phyloP scores from a whole-genome alignment of 75 land plant genomes.

The Isoetes taiwanensis region DNA sequence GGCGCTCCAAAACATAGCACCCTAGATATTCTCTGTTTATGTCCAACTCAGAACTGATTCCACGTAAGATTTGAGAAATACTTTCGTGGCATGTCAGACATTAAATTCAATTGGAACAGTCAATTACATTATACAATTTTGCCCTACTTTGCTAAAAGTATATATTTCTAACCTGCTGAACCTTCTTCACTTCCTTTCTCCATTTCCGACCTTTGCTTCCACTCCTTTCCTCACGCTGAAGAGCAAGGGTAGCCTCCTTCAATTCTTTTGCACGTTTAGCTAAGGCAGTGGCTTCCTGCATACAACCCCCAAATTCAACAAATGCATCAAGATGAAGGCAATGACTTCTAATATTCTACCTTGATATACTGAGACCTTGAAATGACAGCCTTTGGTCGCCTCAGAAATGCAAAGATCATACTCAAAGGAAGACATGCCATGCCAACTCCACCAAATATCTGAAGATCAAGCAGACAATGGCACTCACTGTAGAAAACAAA shows the following conservation, averaged over 20 bases:
- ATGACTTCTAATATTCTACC: slow-evolving; percentile 23
- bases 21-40: no score
- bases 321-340: background rate
- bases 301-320: background rate
- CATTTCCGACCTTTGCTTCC: slow-evolving; percentile 83
- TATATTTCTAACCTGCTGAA: slow-evolving; percentile 54
- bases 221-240: slow-evolving; percentile 86
- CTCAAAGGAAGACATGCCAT: slow-evolving; percentile 89
- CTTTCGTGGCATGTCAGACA: no score
- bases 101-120: no score
- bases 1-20: no score
- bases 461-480: slow-evolving; percentile 13
- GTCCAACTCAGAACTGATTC: no score
- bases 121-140: no score
- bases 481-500: background rate
- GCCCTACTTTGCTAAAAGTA: no score
- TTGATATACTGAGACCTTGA: slow-evolving; percentile 91
- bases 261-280: slow-evolving; percentile 84
- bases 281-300: slow-evolving; percentile 89
- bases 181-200: slow-evolving; percentile 85
- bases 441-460: slow-evolving; percentile 99
- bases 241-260: slow-evolving; percentile 71
- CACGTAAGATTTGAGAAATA: no score
- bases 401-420: slow-evolving; percentile 67
- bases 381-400: slow-evolving; percentile 89